Evolutionary conservation across 2,329 filamentous ascomycete species (phyloP).

Genomic region (Tolypocladium guangdongense): DNA sequence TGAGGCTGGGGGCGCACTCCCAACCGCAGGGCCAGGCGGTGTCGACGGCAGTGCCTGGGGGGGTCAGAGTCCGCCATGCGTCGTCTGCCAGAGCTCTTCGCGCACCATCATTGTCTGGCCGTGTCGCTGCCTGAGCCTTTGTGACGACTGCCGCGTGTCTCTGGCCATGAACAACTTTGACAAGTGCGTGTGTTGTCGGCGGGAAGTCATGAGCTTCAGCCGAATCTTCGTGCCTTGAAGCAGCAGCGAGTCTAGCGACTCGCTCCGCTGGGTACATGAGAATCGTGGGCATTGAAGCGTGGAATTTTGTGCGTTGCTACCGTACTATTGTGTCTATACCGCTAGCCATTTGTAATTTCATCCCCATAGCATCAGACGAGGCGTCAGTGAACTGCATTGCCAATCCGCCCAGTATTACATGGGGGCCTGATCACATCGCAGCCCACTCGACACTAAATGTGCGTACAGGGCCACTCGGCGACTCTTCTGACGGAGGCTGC

Average conservation of each 20-base stretch:
- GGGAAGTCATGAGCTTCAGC: slow-evolving; percentile 81
- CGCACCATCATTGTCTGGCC: slow-evolving; percentile 92
- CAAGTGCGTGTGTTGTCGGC: slow-evolving; percentile 87
- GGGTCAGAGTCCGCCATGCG: slow-evolving; percentile 66
- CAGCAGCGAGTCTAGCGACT: not conserved
- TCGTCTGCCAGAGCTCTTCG: slow-evolving; percentile 81
- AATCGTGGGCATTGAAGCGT: not conserved
- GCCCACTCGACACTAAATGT: slow-evolving; percentile 90
- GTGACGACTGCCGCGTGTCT: slow-evolving; percentile 88
- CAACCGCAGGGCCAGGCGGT: slow-evolving; percentile 44
- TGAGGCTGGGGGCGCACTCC: slow-evolving; percentile 9
- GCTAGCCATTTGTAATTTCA: not conserved
- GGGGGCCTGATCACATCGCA: slow-evolving; percentile 56
- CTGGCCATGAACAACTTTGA: slow-evolving; percentile 96
- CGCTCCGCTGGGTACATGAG: not conserved
- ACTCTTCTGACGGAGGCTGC: slow-evolving; percentile 22
- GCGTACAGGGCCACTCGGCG: slow-evolving; percentile 38
- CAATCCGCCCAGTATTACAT: not conserved
- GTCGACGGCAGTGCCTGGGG: slow-evolving; percentile 62
- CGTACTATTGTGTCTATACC: not conserved
- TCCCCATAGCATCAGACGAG: not conserved
- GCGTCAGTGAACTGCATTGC: not conserved
- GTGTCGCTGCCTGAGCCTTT: slow-evolving; percentile 85
- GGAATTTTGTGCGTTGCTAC: not conserved
- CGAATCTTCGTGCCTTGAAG: slow-evolving; percentile 69